These are phyloP conservation scores for Eutypa lata DNA, from an alignment of 2,329 filamentous ascomycete genomes.

Conservation along the genomic window DNA sequence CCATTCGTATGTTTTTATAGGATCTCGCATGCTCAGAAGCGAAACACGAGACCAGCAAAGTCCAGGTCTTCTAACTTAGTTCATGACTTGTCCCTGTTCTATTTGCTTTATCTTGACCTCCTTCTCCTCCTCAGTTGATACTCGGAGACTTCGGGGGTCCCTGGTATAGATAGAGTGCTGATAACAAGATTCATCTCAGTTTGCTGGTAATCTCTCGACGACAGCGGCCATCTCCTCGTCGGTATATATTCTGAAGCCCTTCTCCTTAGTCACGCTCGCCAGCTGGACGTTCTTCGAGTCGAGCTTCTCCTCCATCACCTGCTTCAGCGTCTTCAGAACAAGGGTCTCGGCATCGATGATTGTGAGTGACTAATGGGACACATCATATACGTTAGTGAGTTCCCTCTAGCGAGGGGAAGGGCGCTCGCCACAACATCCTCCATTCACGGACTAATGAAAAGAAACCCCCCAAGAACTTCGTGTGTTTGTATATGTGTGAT, in stretches of 20 bases:
- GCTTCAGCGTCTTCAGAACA: constrained; percentile 96
- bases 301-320: constrained; percentile 99
- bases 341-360: constrained; percentile 90
- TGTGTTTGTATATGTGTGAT: not conserved
- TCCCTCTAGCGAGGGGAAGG: too few species aligned
- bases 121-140: not conserved
- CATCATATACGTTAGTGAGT: too few species aligned
- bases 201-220: constrained; percentile 75
- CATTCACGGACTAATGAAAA: too few species aligned
- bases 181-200: constrained; percentile 38
- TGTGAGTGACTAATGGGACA: constrained; percentile 66
- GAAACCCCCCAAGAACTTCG: too few species aligned
- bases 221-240: constrained; percentile 96
- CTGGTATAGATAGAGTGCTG: not conserved
- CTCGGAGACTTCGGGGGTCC: not conserved
- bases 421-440: too few species aligned
- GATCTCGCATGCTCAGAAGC: not conserved
- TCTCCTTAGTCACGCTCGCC: constrained; percentile 95
- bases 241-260: constrained; percentile 97
- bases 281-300: constrained; percentile 98
- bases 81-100: not conserved
- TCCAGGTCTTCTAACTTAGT: not conserved
- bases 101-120: not conserved
- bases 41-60: not conserved
- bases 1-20: not conserved